Base-by-base conservation (phyloP, 257 asterid genomes). In the Agastache rugosa region DNA sequence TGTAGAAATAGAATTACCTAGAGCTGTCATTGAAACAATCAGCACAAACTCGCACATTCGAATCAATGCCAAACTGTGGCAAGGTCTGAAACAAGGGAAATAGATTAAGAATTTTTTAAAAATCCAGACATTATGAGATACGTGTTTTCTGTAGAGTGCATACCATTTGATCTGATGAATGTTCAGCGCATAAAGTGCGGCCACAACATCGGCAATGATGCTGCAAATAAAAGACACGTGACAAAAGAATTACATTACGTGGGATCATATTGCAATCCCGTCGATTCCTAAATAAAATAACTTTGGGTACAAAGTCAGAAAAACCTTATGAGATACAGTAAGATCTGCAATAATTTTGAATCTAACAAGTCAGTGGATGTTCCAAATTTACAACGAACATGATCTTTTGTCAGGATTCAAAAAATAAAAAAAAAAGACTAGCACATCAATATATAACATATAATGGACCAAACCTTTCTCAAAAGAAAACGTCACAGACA, bases 171-270 rank as follows among this genome's bases (percentile, higher is more conserved):
- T 81, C 80, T n/a, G 93, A 78, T 27, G 99, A 94, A 83, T 94
- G 99, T 44, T 94, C 97, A 27, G 99, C 86, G 44, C 99, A 94
- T 59, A 94, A 83, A 17, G 99, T 92, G 69, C 96, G 87, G 77
- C 99, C 99, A 74, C 99, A 94, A 73, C 99, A 81, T 76, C 99
- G 84, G 81, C 98, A 94, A 63, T 92, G 99, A 85, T 94, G 99
- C 97, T 94, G 89, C 79, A 82, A 70, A 64, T 27, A 66, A 22
- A 75, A 23, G 69, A 51, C 6, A 64, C 44, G 53, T 42, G 73
- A 39, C 45, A 20, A 47, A 60, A 58, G 42, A 31, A 58, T 19
- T 54, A 54, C 31, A 37, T 53, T 23, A 58, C 31, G 63, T 51
- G 45, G 63, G 58, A 27, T 77, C 58, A n/a, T 58, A 67, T n/a